A percentile compares a stretch with the other conserved stretches of the same genome.
Conservation (phyloP, 2,329 filamentous ascomycete species). For the Ambrosiella cleistominuta region DNA sequence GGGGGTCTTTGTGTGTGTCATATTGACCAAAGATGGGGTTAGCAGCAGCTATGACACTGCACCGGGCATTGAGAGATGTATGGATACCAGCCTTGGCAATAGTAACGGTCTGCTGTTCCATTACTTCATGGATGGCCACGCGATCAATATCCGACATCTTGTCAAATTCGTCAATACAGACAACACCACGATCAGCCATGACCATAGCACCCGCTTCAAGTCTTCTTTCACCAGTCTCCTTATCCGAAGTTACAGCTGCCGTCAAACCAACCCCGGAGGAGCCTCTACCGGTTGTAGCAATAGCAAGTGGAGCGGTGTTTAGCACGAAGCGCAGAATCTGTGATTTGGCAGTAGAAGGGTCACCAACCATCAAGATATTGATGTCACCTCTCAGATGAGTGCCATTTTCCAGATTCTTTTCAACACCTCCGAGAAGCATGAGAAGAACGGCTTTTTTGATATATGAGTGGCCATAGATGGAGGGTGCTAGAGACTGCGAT, state of each 20-base stretch:
- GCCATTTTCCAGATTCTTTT: conserved; percentile 96
- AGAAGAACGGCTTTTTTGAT: conserved; percentile 96
- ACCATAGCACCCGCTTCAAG: conserved; percentile 98
- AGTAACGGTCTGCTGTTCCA: conserved; percentile 98
- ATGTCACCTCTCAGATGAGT: conserved; percentile 97
- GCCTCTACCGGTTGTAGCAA: conserved; percentile 89
- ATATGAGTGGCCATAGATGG: conserved; percentile 91
- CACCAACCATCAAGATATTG: conserved; percentile 97
- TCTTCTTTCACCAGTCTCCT: conserved; percentile 87
- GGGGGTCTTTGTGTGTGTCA: conserved; percentile 93
- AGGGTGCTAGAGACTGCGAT: conserved; percentile 84
- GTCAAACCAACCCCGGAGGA: conserved; percentile 96
- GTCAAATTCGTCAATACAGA: conserved; percentile 98
- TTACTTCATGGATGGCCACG: conserved; percentile 98
- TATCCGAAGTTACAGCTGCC: conserved; percentile 90
- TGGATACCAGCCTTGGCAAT: conserved; percentile 98
- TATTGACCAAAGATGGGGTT: conserved; percentile 98
- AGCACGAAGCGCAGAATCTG: conserved; percentile 91
- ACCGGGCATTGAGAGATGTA: conserved; percentile 88
- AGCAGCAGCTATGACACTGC: conserved; percentile 87
- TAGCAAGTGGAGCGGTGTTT: conserved; percentile 89
- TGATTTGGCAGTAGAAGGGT: conserved; percentile 97
- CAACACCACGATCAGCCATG: conserved; percentile 85
- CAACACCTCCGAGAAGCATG: conserved; percentile 87
- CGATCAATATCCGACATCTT: conserved; percentile 99